phyloP scores from a whole-genome alignment of 228 moss, liverwort and hornwort species.

The Sphagnum fallax region DNA sequence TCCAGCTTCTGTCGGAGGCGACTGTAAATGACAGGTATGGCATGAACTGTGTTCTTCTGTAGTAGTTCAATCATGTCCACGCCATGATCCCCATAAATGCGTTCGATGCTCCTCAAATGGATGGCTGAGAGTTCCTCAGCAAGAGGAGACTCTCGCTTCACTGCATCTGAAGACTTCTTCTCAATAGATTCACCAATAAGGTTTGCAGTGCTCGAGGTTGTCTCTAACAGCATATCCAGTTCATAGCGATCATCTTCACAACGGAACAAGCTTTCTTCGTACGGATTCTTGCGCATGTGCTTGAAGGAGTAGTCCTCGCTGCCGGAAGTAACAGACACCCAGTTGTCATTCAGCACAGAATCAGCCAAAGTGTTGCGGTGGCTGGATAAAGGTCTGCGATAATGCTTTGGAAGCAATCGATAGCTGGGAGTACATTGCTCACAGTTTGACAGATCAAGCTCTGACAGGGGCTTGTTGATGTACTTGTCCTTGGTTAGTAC shows the following conservation, averaged over 20 bases:
- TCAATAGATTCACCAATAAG: slow-evolving; percentile 10
- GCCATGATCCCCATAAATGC: slow-evolving; percentile 18
- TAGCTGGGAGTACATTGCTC: slow-evolving; percentile 25
- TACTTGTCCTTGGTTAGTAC: background rate
- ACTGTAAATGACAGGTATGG: slow-evolving; percentile 21
- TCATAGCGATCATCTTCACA: slow-evolving; percentile 35
- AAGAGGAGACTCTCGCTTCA: slow-evolving; percentile 11
- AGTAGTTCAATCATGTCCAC: slow-evolving; percentile 12
- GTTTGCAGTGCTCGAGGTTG: slow-evolving; percentile 15
- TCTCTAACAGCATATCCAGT: slow-evolving; percentile 20
- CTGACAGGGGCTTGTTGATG: background rate
- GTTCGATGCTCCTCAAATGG: slow-evolving; percentile 21
- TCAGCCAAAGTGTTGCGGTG: background rate
- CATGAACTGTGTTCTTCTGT: slow-evolving; percentile 4
- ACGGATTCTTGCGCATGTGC: slow-evolving; percentile 8
- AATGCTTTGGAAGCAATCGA: slow-evolving; percentile 11
- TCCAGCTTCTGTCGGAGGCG: slow-evolving; percentile 22
- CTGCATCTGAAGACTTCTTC: background rate
- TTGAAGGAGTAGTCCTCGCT: slow-evolving; percentile 11
- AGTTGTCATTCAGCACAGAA: slow-evolving; percentile 18
- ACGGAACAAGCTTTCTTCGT: slow-evolving; percentile 22
- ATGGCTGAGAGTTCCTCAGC: slow-evolving; percentile 16
- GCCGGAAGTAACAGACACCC: slow-evolving; percentile 23
- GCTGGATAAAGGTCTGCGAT: slow-evolving; percentile 12
- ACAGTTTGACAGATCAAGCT: slow-evolving; percentile 19